These are phyloP conservation scores for Myxozyma kluyveri DNA, from an alignment of 805 yeast genomes.

Conservation along the genomic window DNA sequence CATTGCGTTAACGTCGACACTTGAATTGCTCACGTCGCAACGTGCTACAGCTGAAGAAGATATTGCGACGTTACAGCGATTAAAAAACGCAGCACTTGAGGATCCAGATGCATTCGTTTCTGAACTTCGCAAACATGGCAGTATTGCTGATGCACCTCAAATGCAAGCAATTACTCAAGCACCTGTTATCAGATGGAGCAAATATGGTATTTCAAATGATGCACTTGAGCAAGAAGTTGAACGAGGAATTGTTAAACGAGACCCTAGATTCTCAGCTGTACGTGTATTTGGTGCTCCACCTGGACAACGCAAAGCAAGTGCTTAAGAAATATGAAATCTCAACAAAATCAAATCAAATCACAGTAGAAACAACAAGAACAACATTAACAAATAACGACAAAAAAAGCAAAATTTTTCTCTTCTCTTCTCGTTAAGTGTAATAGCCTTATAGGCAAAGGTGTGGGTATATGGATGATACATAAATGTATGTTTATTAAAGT, in stretches of 20 bases:
- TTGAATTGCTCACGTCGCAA: constrained; percentile 33
- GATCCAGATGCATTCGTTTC: constrained; percentile 33
- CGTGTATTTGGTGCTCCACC: constrained; percentile 22
- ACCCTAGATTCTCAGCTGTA: constrained; percentile 31
- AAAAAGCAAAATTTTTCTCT: no score
- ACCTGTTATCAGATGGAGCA: constrained; percentile 37
- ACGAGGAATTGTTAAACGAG: constrained; percentile 32
- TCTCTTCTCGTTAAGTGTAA: no score
- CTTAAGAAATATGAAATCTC: no score
- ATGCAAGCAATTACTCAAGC: constrained; percentile 35
- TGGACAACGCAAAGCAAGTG: constrained; percentile 21
- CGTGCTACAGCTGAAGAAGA: constrained; percentile 32
- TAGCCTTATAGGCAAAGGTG: no score
- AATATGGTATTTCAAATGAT: constrained; percentile 36
- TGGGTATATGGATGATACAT: no score
- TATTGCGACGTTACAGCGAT: constrained; percentile 29
- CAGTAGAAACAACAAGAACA: no score
- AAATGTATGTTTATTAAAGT: no score
- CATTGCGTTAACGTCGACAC: constrained; percentile 36
- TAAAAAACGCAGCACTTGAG: constrained; percentile 33
- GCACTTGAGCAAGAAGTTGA: constrained; percentile 32
- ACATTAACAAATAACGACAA: no score
- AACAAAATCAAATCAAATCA: no score
- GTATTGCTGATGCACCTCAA: constrained; percentile 30
- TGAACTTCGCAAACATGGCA: constrained; percentile 19